phyloP scores from a whole-genome alignment of 208 protist genomes.

The Leishmania gerbilli region DNA sequence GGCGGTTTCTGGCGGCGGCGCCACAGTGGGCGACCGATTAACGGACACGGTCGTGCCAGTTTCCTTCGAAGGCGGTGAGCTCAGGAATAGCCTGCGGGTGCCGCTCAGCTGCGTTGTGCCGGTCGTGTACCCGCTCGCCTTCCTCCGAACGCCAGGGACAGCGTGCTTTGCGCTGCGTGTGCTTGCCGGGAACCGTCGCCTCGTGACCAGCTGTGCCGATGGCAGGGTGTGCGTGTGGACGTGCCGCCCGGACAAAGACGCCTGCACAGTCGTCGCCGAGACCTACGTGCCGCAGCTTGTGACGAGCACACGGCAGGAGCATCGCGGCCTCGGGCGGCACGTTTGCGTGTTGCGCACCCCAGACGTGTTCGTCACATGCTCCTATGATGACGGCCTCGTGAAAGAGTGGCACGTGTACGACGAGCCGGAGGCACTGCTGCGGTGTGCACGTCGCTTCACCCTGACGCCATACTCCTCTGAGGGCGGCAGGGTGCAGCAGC shows the following conservation, averaged over 20 bases:
- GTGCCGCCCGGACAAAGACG: slow-evolving; percentile 20
- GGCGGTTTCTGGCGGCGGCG: not conserved
- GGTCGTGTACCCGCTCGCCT: slow-evolving; percentile 57
- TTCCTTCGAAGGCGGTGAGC: slow-evolving; percentile 54
- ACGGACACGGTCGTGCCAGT: slow-evolving; percentile 41
- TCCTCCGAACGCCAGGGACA: slow-evolving; percentile 37
- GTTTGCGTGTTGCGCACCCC: slow-evolving; percentile 60
- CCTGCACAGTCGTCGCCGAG: not conserved
- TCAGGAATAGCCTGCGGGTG: slow-evolving; percentile 60
- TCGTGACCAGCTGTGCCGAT: slow-evolving; percentile 67
- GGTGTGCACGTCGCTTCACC: slow-evolving; percentile 63
- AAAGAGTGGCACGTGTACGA: slow-evolving; percentile 90
- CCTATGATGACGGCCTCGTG: slow-evolving; percentile 73
- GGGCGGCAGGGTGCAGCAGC: slow-evolving; percentile 1
- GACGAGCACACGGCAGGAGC: slow-evolving; percentile 21
- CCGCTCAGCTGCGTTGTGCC: slow-evolving; percentile 72
- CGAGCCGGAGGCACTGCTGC: slow-evolving; percentile 62
- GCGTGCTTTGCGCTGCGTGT: slow-evolving; percentile 64
- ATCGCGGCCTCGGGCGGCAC: slow-evolving; percentile 49
- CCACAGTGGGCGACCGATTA: slow-evolving; percentile 30
- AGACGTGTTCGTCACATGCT: slow-evolving; percentile 72
- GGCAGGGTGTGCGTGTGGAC: slow-evolving; percentile 55
- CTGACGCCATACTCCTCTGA: slow-evolving; percentile 25
- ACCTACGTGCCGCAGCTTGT: slow-evolving; percentile 44
- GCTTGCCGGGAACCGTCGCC: slow-evolving; percentile 36